Conservation (phyloP, 306 rosid genomes). For the Styphnolobium japonicum region DNA sequence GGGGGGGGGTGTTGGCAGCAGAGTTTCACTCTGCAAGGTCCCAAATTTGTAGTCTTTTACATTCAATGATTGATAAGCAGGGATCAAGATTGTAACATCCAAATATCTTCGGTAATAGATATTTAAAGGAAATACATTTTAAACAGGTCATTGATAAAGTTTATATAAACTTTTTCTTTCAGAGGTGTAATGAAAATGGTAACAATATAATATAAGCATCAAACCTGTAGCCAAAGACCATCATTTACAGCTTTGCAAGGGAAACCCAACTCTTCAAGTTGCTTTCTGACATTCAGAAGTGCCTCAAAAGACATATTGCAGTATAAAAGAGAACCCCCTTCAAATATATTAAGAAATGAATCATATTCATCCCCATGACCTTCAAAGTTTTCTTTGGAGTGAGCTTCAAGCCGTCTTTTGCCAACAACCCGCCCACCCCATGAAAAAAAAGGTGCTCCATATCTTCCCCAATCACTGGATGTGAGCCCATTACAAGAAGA, state of each 20-base stretch:
- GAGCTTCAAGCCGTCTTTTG: conserved; percentile 70
- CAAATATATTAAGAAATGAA: conserved; percentile 80
- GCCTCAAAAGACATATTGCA: conserved; percentile 98
- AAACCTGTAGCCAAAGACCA: conserved; percentile 97
- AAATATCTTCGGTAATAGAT: conserved; percentile 8
- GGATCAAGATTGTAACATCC: background rate
- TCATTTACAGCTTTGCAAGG: conserved; percentile 99
- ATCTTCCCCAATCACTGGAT: conserved; percentile 84
- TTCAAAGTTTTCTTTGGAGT: conserved; percentile 57
- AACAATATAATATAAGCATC: conserved; percentile 17
- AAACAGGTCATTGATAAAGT: background rate
- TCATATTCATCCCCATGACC: conserved; percentile 75
- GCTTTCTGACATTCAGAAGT: conserved; percentile 83
- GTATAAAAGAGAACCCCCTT: conserved; percentile 90
- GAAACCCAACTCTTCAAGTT: conserved; percentile 89
- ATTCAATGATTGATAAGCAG: conserved; percentile 4
- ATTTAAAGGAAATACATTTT: background rate
- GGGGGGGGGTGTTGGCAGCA: no score
- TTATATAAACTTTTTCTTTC: background rate
- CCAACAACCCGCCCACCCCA: conserved; percentile 89
- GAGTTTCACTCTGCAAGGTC: no score
- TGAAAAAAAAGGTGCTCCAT: conserved; percentile 66
- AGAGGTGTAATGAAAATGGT: conserved; percentile 5
- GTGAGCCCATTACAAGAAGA: conserved; percentile 60
- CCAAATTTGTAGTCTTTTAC: background rate